Evolutionary conservation across 352 stramenopile species (phyloP).

Genomic region (Globisporangium cylindrosporum): DNA sequence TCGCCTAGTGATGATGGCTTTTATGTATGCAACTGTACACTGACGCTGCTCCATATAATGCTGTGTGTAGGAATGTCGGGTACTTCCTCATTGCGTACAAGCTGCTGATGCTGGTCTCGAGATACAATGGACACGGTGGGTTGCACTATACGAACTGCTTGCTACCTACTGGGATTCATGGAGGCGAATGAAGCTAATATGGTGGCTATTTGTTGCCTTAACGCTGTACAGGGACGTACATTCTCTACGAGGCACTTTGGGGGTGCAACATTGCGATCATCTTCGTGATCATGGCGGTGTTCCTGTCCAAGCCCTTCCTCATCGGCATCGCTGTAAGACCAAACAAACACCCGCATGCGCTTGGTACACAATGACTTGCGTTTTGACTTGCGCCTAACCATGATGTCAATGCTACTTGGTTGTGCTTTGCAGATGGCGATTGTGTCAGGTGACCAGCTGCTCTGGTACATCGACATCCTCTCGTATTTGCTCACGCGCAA

Average conservation of each 20-base stretch:
- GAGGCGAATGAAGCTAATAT: background rate
- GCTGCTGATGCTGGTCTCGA: constrained; percentile 41
- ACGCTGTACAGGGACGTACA: constrained; percentile 49
- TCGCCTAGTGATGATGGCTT: constrained; percentile 8
- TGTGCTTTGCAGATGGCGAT: constrained; percentile 71
- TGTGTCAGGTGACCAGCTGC: constrained; percentile 91
- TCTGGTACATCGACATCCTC: constrained; percentile 90
- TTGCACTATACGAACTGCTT: background rate
- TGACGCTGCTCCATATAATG: background rate
- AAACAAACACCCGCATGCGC: background rate
- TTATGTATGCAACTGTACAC: background rate
- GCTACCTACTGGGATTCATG: background rate
- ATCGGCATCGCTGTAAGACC: constrained; percentile 63
- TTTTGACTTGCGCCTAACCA: background rate
- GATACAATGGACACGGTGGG: constrained; percentile 61
- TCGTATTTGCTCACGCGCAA: constrained; percentile 73
- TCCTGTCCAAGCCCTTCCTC: constrained; percentile 79
- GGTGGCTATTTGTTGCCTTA: background rate
- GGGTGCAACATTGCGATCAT: constrained; percentile 78
- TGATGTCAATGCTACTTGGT: background rate
- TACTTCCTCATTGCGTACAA: constrained; percentile 57
- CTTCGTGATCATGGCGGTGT: constrained; percentile 62
- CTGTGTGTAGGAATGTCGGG: constrained; percentile 34
- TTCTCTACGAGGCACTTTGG: constrained; percentile 79
- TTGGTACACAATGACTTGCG: background rate